Percentiles rank a stretch among this genome's conserved stretches.
Evolutionary conservation across 768 basidiomycete genomes (phyloP).

Genomic region (Sporobolomyces pararoseus): DNA sequence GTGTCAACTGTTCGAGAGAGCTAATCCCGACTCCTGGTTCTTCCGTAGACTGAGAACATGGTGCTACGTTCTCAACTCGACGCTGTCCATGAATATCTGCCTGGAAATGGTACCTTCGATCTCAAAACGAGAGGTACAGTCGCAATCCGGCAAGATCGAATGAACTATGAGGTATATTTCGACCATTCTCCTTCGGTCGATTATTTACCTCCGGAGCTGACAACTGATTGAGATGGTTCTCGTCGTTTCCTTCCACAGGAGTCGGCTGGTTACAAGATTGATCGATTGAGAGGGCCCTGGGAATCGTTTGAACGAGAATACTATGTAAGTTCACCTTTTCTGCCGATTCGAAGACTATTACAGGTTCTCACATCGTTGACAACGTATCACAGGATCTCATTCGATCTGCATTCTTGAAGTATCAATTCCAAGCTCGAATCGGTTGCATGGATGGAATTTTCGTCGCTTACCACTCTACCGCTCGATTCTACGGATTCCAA

Average conservation of each 20-base stretch:
- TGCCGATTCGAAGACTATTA: too few relatives aligned
- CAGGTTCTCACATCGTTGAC: too few relatives aligned
- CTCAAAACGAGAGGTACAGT: constrained; percentile 89
- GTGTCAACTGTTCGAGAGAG: too few relatives aligned
- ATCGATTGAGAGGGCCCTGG: constrained; percentile 58
- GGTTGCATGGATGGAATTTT: constrained; percentile 92
- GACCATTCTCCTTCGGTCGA: constrained; percentile 20
- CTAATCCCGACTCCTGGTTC: background rate
- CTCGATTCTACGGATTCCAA: constrained; percentile 85
- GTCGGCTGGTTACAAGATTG: constrained; percentile 74
- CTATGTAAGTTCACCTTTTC: constrained; percentile 52
- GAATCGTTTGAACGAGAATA: constrained; percentile 90
- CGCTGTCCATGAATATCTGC: constrained; percentile 71
- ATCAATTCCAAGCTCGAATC: constrained; percentile 92
- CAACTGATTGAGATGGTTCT: too few relatives aligned
- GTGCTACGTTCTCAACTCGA: constrained; percentile 95
- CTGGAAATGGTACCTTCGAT: constrained; percentile 80
- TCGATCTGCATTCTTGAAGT: constrained; percentile 90
- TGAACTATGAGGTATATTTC: constrained; percentile 83
- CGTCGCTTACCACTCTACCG: constrained; percentile 56
- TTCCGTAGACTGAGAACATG: constrained; percentile 54
- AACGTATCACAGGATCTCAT: constrained; percentile 62
- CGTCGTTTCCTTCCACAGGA: constrained; percentile 44
- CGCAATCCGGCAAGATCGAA: constrained; percentile 74
- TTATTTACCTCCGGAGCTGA: too few relatives aligned